Percentiles rank a stretch among this genome's conserved stretches.
These are phyloP conservation scores for Pichia inconspicua DNA, from an alignment of 1,139 yeast genomes.

Conservation along the genomic window DNA sequence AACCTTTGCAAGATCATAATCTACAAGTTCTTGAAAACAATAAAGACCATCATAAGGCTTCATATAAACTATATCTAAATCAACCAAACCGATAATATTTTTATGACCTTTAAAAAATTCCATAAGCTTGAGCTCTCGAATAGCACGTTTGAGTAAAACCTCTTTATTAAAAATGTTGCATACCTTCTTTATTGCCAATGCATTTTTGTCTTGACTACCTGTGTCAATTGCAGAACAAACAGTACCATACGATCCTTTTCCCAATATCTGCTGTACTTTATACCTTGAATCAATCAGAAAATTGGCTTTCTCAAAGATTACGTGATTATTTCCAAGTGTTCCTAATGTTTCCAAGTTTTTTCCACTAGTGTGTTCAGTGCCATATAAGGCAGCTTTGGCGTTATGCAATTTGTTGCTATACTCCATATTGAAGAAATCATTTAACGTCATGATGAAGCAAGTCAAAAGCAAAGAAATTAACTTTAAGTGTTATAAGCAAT, in stretches of 20 bases:
- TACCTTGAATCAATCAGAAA: slow-evolving; percentile 61
- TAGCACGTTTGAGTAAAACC: slow-evolving; percentile 62
- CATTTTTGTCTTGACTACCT: slow-evolving; percentile 26
- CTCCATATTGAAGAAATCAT: neutral
- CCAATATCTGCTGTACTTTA: slow-evolving; percentile 54
- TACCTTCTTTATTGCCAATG: slow-evolving; percentile 72
- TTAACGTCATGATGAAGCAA: neutral
- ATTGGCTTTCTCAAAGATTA: slow-evolving; percentile 11
- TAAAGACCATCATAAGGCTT: slow-evolving; percentile 78
- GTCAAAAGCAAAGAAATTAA: neutral
- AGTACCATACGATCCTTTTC: slow-evolving; percentile 85
- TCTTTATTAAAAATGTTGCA: slow-evolving; percentile 58
- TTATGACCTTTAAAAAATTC: slow-evolving; percentile 74
- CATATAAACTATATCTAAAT: slow-evolving; percentile 58
- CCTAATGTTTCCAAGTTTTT: neutral
- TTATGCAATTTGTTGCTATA: neutral
- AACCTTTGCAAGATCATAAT: slow-evolving; percentile 69
- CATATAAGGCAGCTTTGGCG: neutral
- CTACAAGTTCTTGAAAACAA: slow-evolving; percentile 76
- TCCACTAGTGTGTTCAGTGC: neutral
- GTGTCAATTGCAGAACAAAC: slow-evolving; percentile 78
- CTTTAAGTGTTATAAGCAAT: too few relatives aligned
- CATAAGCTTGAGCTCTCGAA: slow-evolving; percentile 73
- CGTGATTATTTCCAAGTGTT: slow-evolving; percentile 5
- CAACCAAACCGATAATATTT: slow-evolving; percentile 66